These are phyloP conservation scores for Globisporangium cystogenes DNA, from an alignment of 352 stramenopile genomes.

Conservation along the genomic window DNA sequence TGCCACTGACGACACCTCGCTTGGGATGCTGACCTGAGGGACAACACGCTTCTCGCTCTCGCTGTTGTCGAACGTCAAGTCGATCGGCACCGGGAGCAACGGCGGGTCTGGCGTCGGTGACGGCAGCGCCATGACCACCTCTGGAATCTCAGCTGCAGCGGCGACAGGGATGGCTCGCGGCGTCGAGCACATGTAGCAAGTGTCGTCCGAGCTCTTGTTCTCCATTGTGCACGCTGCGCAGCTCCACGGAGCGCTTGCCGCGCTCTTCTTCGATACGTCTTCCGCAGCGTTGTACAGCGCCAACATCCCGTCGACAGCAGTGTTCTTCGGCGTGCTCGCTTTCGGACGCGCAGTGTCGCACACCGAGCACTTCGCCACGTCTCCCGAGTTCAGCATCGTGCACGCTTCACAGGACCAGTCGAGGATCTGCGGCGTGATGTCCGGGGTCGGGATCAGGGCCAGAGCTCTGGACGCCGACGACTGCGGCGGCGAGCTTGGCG, in stretches of 20 bases:
- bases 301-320: conserved; percentile 43
- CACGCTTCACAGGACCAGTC: conserved; percentile 77
- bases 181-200: conserved; percentile 74
- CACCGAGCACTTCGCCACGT: conserved; percentile 62
- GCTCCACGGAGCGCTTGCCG: conserved; percentile 28
- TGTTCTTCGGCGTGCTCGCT: conserved; percentile 17
- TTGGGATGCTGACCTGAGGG: not conserved
- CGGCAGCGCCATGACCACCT: conserved; percentile 29
- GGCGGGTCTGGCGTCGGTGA: conserved; percentile 18
- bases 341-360: conserved; percentile 52
- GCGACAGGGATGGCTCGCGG: conserved; percentile 32
- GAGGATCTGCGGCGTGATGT: conserved; percentile 8
- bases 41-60: conserved; percentile 6
- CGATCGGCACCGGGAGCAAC: conserved; percentile 24
- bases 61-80: conserved; percentile 24
- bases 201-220: conserved; percentile 44
- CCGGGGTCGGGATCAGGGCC: conserved; percentile 27
- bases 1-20: conserved; percentile 15
- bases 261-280: conserved; percentile 26
- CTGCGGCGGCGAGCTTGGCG: not conserved
- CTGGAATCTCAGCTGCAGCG: conserved; percentile 15
- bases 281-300: conserved; percentile 68
- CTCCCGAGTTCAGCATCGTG: conserved; percentile 64
- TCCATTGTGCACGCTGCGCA: conserved; percentile 80
- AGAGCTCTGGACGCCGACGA: conserved; percentile 47